Percentiles rank a stretch among this genome's conserved stretches.
phyloP scores from a whole-genome alignment of 768 basidiomycete genomes.

The Mycena galopus region DNA sequence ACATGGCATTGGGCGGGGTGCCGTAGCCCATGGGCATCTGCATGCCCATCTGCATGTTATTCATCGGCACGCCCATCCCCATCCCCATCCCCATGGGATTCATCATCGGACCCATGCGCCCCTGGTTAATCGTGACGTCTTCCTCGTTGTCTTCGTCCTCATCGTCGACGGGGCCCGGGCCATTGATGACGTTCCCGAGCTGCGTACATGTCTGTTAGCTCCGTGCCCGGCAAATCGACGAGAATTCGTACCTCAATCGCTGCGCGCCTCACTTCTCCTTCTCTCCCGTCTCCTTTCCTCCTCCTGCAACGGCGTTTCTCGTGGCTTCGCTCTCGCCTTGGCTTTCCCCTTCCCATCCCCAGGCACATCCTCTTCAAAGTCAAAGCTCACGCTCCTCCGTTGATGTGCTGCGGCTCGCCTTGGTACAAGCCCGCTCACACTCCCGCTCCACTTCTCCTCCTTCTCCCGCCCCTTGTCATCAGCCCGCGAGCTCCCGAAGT shows the following conservation, averaged over 20 bases:
- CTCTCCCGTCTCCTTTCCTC: conserved; percentile 78
- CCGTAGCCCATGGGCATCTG: conserved; percentile 37
- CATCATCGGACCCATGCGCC: conserved; percentile 59
- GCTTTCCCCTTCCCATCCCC: conserved; percentile 46
- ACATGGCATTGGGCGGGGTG: conserved; percentile 17
- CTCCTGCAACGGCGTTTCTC: conserved; percentile 53
- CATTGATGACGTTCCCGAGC: conserved; percentile 92
- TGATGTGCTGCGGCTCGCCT: conserved; percentile 53
- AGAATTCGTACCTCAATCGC: conserved; percentile 81
- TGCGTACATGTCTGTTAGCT: conserved; percentile 46
- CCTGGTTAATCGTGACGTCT: conserved; percentile 61
- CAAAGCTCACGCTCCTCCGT: conserved; percentile 78
- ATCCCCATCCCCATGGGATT: conserved; percentile 56
- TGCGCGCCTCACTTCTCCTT: conserved; percentile 86
- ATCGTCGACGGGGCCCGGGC: conserved; percentile 70
- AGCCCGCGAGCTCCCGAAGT: conserved; percentile 52
- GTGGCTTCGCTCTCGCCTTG: conserved; percentile 40
- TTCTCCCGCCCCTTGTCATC: conserved; percentile 26
- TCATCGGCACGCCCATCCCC: conserved; percentile 32
- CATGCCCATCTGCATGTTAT: conserved; percentile 30
- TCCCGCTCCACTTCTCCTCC: conserved; percentile 45
- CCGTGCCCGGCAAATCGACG: background rate
- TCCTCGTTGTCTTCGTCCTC: conserved; percentile 53
- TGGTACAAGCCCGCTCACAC: conserved; percentile 50
- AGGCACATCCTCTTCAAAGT: conserved; percentile 70